Conservation (phyloP, 176 grass and related monocot species). For the Oryza brachyantha region DNA sequence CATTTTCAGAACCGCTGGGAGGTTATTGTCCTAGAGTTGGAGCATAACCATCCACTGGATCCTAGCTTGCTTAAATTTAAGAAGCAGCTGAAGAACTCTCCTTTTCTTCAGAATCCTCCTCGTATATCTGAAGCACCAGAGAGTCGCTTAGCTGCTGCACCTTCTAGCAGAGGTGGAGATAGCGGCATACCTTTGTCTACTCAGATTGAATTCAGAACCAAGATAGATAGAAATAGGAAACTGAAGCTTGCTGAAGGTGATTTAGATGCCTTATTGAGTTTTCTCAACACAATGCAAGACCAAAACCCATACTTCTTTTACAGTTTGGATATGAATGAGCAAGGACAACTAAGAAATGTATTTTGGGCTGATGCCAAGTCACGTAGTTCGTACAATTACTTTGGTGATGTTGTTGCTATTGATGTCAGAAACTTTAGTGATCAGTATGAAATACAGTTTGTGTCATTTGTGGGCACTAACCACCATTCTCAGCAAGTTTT, state of each 20-base stretch:
- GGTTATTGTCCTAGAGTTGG: constrained; percentile 73
- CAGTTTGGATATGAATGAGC: constrained; percentile 78
- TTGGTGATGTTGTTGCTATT: constrained; percentile 73
- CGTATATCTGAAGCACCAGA: constrained; percentile 34
- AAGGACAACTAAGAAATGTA: constrained; percentile 77
- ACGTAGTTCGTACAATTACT: constrained; percentile 65
- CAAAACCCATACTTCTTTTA: constrained; percentile 75
- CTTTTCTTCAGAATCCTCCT: constrained; percentile 50
- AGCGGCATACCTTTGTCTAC: constrained; percentile 30
- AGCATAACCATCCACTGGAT: constrained; percentile 77
- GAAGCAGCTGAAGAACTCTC: constrained; percentile 59
- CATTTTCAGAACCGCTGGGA: constrained; percentile 87
- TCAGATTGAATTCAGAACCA: constrained; percentile 49
- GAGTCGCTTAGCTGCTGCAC: constrained; percentile 15
- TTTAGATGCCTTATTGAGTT: constrained; percentile 62
- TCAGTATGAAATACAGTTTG: constrained; percentile 64
- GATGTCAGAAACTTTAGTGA: constrained; percentile 60
- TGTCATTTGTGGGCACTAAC: constrained; percentile 67
- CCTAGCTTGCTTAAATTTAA: constrained; percentile 67
- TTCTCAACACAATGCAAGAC: constrained; percentile 73
- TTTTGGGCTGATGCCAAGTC: constrained; percentile 83
- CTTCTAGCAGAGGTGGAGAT: constrained; percentile 25
- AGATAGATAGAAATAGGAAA: constrained; percentile 62
- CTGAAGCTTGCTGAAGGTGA: constrained; percentile 68
- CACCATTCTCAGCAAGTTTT: constrained; percentile 65